Evolutionary conservation across 495 filamentous ascomycete species (phyloP).

Genomic region (Xylaria nigripes): DNA sequence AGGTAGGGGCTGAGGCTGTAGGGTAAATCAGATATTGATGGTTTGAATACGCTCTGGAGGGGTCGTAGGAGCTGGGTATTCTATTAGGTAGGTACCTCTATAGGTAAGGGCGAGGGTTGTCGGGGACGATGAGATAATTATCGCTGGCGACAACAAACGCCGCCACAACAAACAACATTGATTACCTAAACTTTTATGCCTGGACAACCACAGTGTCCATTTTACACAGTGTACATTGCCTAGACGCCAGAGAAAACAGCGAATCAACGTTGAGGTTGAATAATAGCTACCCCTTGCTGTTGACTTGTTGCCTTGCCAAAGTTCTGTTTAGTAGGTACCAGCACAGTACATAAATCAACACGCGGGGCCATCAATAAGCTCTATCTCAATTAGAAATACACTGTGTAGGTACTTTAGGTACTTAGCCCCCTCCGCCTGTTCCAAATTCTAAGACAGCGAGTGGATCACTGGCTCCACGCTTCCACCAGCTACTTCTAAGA

Average conservation of each 20-base stretch:
- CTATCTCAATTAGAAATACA: no score
- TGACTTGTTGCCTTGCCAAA: neutral
- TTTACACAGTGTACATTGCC: neutral
- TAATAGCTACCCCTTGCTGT: neutral
- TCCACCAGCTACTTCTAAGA: no score
- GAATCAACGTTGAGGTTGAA: neutral
- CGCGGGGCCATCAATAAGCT: no score
- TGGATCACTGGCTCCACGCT: no score
- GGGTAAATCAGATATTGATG: neutral
- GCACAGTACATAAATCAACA: no score
- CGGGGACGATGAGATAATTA: neutral
- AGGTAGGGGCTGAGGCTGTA: neutral
- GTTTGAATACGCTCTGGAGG: neutral
- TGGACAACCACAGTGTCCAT: neutral
- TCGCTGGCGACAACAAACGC: neutral
- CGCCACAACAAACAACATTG: neutral
- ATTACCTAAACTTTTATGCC: neutral
- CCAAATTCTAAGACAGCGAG: no score
- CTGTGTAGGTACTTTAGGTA: no score
- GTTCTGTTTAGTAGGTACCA: no score
- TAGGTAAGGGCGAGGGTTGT: slow-evolving; percentile 4
- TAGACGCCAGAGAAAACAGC: neutral
- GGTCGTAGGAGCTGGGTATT: neutral
- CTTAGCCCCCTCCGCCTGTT: no score
- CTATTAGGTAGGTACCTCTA: neutral